These are phyloP conservation scores for Amauroascus verrucosus DNA, from an alignment of 2,329 filamentous ascomycete genomes.

Conservation along the genomic window DNA sequence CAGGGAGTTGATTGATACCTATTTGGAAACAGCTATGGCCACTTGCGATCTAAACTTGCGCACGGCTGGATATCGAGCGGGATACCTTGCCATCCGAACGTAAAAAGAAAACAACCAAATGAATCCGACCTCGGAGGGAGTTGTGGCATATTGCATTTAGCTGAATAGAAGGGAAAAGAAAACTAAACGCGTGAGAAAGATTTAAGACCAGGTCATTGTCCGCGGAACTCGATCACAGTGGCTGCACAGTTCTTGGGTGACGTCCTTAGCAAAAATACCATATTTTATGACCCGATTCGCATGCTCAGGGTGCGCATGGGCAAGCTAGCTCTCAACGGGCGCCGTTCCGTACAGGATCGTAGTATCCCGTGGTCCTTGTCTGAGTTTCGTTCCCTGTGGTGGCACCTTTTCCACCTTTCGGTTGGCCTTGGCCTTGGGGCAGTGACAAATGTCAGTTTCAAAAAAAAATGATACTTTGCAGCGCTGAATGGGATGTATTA, in stretches of 20 bases:
- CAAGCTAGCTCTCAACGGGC: constrained; percentile 17
- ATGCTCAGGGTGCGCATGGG: neutral
- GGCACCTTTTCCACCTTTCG: constrained; percentile 20
- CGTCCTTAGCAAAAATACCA: neutral
- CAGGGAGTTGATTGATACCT: neutral
- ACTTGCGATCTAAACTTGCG: neutral
- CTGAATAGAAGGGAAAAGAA: neutral
- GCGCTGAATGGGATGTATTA: constrained; percentile 14
- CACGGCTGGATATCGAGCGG: constrained; percentile 3
- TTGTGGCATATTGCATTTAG: neutral
- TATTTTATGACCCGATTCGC: neutral
- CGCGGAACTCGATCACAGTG: neutral
- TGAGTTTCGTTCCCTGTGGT: constrained; percentile 20
- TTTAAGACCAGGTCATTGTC: neutral
- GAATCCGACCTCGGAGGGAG: neutral
- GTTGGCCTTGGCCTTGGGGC: constrained; percentile 16
- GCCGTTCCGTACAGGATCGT: constrained; percentile 35
- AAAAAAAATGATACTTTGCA: constrained; percentile 1
- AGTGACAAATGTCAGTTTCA: neutral
- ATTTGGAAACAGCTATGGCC: constrained; percentile 1
- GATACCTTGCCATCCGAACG: neutral
- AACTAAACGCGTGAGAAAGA: neutral
- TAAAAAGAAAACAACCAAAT: constrained; percentile 3
- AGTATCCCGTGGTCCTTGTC: constrained; percentile 25
- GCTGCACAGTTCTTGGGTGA: neutral